A percentile compares a stretch with the other conserved stretches of the same genome.
Conservation (phyloP, 805 yeast species). For the Kuraishia hungarica region DNA sequence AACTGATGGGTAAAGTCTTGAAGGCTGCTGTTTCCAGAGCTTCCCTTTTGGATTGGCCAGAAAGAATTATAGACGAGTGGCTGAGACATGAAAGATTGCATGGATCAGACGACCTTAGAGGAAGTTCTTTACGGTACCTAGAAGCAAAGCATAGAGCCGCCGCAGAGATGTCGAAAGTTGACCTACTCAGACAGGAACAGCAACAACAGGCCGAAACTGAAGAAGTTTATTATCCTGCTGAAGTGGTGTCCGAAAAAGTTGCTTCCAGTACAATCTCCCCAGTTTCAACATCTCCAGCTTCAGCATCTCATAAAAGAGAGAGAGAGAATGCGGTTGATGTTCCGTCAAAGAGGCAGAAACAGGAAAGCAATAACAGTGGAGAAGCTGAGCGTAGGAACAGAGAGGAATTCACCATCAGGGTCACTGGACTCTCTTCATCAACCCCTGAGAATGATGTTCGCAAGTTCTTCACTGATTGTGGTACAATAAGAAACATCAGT, state of each 20-base stretch:
- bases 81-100: conserved; percentile 24
- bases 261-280: background rate
- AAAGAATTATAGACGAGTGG: conserved; percentile 37
- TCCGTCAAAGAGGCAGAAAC: conserved; percentile 2
- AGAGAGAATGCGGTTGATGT: conserved; percentile 3
- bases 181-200: background rate
- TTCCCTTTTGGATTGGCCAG: conserved; percentile 38
- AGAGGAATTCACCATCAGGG: conserved; percentile 52
- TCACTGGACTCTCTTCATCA: conserved; percentile 34
- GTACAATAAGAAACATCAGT: conserved; percentile 33
- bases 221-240: too few species aligned
- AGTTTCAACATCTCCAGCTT: background rate
- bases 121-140: background rate
- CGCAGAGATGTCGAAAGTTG: background rate
- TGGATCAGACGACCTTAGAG: conserved; percentile 17
- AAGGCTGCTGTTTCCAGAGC: conserved; percentile 21
- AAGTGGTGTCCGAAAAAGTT: background rate
- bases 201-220: background rate
- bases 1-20: conserved; percentile 20
- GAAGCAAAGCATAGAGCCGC: background rate
- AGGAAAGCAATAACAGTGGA: conserved; percentile 4
- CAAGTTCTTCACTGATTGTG: conserved; percentile 52
- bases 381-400: conserved; percentile 33
- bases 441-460: conserved; percentile 29
- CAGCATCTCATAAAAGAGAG: background rate